Evolutionary conservation across 2,329 filamentous ascomycete species (phyloP).

Genomic region (Alternaria hordeiaustralica): DNA sequence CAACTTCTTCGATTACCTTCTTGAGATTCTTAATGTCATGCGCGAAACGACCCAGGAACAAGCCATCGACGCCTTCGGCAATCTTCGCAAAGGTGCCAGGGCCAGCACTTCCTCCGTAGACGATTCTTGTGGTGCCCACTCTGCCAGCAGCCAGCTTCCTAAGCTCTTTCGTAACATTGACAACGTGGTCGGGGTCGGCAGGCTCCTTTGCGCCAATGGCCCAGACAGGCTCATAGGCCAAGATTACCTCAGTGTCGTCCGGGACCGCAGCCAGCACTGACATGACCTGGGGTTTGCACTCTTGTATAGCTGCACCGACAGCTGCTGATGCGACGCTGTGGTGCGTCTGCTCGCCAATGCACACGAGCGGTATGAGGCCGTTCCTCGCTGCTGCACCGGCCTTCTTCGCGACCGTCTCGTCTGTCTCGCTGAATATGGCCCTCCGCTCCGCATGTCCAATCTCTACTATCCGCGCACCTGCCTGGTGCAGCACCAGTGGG

Average conservation of each 20-base stretch:
- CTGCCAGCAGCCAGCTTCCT: slow-evolving; percentile 62
- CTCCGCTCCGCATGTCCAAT: slow-evolving; percentile 82
- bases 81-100: slow-evolving; percentile 75
- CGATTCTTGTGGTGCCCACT: slow-evolving; percentile 67
- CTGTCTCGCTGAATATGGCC: slow-evolving; percentile 75
- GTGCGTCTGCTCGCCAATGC: slow-evolving; percentile 74
- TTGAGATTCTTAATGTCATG: slow-evolving; percentile 76
- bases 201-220: slow-evolving; percentile 79
- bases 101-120: slow-evolving; percentile 85
- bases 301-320: slow-evolving; percentile 66
- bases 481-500: slow-evolving; percentile 68
- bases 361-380: slow-evolving; percentile 78
- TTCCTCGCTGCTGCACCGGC: slow-evolving; percentile 71
- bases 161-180: slow-evolving; percentile 71
- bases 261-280: slow-evolving; percentile 68
- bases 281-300: slow-evolving; percentile 71
- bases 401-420: slow-evolving; percentile 70
- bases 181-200: slow-evolving; percentile 74
- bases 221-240: slow-evolving; percentile 91
- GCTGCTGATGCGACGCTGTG: slow-evolving; percentile 54
- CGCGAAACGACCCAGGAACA: slow-evolving; percentile 82
- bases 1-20: slow-evolving; percentile 75
- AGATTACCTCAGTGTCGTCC: slow-evolving; percentile 69
- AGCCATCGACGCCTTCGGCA: slow-evolving; percentile 73
- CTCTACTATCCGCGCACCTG: slow-evolving; percentile 76